A percentile compares a stretch with the other conserved stretches of the same genome.
Evolutionary conservation across 208 protist species (phyloP).

Genomic region (Novymonas esmeraldas): DNA sequence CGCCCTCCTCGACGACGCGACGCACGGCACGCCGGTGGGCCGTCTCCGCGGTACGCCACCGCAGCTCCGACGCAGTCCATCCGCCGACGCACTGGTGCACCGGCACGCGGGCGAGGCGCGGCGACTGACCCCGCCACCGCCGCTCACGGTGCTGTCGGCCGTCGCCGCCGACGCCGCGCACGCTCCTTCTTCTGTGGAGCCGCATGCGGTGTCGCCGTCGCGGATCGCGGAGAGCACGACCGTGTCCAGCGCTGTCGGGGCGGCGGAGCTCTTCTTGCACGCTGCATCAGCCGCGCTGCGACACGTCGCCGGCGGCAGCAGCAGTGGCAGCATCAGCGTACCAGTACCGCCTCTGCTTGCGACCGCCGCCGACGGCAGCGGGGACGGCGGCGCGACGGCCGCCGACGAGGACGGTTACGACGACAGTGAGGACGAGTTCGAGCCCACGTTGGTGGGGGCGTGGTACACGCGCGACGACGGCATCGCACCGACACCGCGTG

Average conservation of each 20-base stretch:
- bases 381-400: neutral
- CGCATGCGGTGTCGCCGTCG: neutral
- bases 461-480: conserved; percentile 24
- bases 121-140: neutral
- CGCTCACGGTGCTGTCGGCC: neutral
- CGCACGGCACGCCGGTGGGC: too few species aligned
- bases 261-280: conserved; percentile 20
- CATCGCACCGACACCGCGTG: conserved; percentile 8
- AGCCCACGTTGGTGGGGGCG: conserved; percentile 17
- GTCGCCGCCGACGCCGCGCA: neutral
- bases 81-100: conserved; percentile 10
- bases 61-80: conserved; percentile 8
- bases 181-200: neutral
- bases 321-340: too few species aligned
- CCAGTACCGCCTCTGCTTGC: neutral
- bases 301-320: too few species aligned
- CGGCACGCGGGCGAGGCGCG: neutral
- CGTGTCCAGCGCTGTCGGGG: neutral
- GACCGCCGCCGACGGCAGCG: neutral
- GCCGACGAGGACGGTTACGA: neutral
- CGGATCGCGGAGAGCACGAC: neutral
- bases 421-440: neutral
- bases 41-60: too few species aligned
- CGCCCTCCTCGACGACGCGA: neutral
- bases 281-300: conserved; percentile 27